Evolutionary conservation across 768 basidiomycete species (phyloP).

Genomic region (Trametes villosa): DNA sequence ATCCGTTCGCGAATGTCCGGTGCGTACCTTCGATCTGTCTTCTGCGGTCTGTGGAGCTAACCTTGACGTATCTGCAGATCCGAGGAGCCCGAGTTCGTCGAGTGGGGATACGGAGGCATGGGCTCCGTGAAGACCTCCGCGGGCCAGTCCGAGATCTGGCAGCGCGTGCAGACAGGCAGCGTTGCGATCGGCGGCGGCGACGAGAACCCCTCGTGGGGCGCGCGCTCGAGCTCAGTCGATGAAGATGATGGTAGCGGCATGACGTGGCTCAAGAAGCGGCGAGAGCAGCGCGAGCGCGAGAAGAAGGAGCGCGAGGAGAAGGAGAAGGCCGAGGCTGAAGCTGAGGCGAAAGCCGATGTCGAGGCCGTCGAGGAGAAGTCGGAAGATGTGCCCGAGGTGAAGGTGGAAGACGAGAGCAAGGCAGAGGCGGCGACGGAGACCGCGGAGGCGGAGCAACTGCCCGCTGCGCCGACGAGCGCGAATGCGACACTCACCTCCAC

Average conservation of each 20-base stretch:
- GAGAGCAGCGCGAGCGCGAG: constrained; percentile 60
- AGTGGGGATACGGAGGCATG: constrained; percentile 92
- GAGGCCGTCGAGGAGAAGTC: constrained; percentile 7
- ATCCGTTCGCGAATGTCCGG: constrained; percentile 63
- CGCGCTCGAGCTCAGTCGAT: constrained; percentile 42
- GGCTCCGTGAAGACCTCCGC: constrained; percentile 45
- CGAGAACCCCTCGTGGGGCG: constrained; percentile 2
- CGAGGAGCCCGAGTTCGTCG: constrained; percentile 84
- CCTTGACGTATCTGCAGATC: constrained; percentile 29
- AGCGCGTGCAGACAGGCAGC: constrained; percentile 28
- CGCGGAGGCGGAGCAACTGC: neutral
- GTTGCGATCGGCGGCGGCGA: constrained; percentile 28
- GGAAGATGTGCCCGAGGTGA: constrained; percentile 3
- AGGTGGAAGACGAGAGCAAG: constrained; percentile 19
- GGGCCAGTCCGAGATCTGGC: constrained; percentile 25
- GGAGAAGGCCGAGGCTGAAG: constrained; percentile 31
- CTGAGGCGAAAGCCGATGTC: constrained; percentile 7
- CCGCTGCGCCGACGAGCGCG: constrained; percentile 1
- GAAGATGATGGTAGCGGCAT: constrained; percentile 87
- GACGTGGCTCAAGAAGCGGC: constrained; percentile 75
- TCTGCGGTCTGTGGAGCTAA: neutral
- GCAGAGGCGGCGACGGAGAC: constrained; percentile 18
- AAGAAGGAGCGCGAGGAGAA: constrained; percentile 45
- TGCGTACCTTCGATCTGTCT: constrained; percentile 13
- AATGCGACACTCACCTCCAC: constrained; percentile 7